Evolutionary conservation across 352 stramenopile genomes (phyloP), one percentile per base, ranked within the genome.

Genomic region (Pythium aquatile): DNA sequence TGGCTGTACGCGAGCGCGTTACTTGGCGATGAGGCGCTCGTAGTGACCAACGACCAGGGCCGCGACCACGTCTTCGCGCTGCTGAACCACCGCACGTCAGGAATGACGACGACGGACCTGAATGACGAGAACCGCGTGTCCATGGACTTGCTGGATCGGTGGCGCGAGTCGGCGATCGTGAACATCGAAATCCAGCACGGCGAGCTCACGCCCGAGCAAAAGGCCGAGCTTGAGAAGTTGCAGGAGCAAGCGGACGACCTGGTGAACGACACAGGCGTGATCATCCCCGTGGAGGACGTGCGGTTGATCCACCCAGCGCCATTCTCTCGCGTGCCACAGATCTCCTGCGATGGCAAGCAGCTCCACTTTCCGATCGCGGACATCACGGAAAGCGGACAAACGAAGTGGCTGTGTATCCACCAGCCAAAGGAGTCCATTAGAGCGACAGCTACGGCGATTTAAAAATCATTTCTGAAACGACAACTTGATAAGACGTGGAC

Each of bases 31-130:
- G 71, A 87, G 29, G 78, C 72, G 1, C 76, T 96, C 40, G 85
- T 98, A 7, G 79, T 99, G 6, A 98, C 94, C 3, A 99, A 99
- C 74, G 97, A 99, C 74, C 93, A 98, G 77, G 98, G 98, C 71
- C 82, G 97, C 44, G 97, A 99, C 80, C 97, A 99, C 83, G 79
- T 92, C 6, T 81, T 81, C 44, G 77, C 79, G 55, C 55, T 93
- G 40, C 70, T 88, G 11, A 81, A 84, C 61, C 42, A 71, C 35
- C 58, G 55, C 30, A 74, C 58, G 32, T 61, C 65, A 24, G 62
- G 62, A n/a, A 69, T 68, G 68, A 71, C 65, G 47, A 69, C 66
- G 2, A 30, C 57, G 3, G 67, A 73, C 35, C 32, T 69, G 37
- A 28, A 32, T 11, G 65, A 73, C 20, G 53, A 69, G 32, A 55